phyloP scores from a whole-genome alignment of 257 asterid species.

The Fraxinus quadrangulata region DNA sequence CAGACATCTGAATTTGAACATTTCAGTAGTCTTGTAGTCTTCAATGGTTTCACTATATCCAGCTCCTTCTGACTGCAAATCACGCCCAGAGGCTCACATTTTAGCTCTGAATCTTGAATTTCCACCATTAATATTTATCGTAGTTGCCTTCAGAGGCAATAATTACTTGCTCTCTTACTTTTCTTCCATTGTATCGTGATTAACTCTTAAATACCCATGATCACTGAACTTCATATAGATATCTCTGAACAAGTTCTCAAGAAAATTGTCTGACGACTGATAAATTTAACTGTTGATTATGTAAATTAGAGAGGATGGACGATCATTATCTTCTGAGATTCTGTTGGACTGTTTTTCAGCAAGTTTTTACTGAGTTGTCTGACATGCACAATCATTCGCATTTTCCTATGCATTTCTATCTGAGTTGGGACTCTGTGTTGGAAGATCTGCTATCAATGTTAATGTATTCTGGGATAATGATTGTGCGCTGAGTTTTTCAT shows the following conservation, averaged over 20 bases:
- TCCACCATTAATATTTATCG: neutral
- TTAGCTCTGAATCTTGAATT: neutral
- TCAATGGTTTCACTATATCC: neutral
- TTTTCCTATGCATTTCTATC: conserved; percentile 6
- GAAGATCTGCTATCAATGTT: neutral
- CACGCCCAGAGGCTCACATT: neutral
- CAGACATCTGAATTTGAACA: neutral
- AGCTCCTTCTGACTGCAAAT: neutral
- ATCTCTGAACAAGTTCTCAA: neutral
- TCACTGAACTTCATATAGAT: neutral
- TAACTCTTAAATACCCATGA: neutral
- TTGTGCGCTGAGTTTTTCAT: neutral
- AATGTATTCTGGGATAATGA: neutral
- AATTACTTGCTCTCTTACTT: neutral
- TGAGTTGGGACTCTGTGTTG: neutral
- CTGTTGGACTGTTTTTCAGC: neutral
- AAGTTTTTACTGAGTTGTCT: neutral
- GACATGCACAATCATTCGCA: neutral
- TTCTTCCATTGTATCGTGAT: neutral
- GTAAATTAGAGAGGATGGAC: neutral
- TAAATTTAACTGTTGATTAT: neutral
- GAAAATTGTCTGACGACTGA: neutral
- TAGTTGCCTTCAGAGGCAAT: neutral
- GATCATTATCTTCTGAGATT: neutral
- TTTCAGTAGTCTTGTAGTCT: neutral